Base-by-base conservation (phyloP, 768 basidiomycete genomes). In the Mycena alexandri region DNA sequence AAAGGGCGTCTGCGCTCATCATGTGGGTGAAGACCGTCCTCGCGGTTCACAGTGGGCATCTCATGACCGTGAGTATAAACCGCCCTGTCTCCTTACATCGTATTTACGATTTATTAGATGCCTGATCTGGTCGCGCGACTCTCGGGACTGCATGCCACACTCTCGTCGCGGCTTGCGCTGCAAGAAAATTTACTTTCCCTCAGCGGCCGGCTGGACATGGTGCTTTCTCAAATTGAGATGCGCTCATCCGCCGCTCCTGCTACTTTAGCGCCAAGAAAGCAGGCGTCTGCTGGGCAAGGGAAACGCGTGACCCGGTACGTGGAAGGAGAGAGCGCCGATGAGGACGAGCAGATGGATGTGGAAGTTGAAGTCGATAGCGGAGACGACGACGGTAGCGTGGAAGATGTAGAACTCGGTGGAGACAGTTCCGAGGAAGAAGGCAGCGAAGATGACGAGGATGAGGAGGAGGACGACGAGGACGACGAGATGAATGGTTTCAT, bases 141-240 rank as follows among this genome's bases (percentile, higher is more conserved):
- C 19, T 90, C 96, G 3, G 90, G 89, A 6, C 85, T 99, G 22
- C 94, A 97, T 79, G 82, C 92, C 21, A 91, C 92, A 7, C 83
- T 99, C 44, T 89, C 92, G 3, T 85, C 91, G 36, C 89, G 98
- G 22, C 81, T 98, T 38, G 84, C 90, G 25, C 81, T 98, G 51
- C 93, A 98, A 69, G 91, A 95, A 69, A 93, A 90, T 63, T 84
- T 99, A 21, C 83, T 96, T 12, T 89, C 93, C 2, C 84, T 99
- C 46, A 93, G 90, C 65, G 98, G 98, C 29, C 89, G 95, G 63
- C 84, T 99, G 33, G 97, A 98, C 75, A 93, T 96, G 83, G 94
- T 98, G 24, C 85, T 98, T 54, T 92, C 95, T 0, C 98, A 99
- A 76, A 93, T 98, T 61, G 93, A 96, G 76, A 86, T 96, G 81